phyloP scores from a whole-genome alignment of 345 rosid genomes.

The Sisymbrium altissimum region DNA sequence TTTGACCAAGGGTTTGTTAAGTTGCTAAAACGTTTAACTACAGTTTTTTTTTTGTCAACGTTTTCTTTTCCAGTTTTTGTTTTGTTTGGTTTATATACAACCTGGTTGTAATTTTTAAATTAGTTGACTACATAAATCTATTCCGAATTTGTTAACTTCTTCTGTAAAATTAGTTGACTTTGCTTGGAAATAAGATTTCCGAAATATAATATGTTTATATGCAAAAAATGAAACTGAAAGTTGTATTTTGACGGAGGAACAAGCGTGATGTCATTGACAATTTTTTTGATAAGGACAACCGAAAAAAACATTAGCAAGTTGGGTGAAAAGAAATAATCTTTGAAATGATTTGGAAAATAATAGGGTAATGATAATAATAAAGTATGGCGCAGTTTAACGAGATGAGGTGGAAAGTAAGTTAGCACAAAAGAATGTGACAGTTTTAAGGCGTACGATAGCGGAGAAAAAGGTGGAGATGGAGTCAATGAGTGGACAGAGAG shows the following conservation, averaged over 20 bases:
- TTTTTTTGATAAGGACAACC: slow-evolving; percentile 17
- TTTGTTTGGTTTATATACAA: neutral
- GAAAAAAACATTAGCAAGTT: slow-evolving; percentile 17
- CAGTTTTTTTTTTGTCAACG: slow-evolving; percentile 4
- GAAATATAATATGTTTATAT: neutral
- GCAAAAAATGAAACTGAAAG: neutral
- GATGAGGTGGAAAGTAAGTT: slow-evolving; percentile 13
- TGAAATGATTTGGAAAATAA: slow-evolving; percentile 18
- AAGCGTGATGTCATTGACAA: slow-evolving; percentile 25
- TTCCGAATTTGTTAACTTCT: neutral
- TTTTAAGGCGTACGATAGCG: slow-evolving; percentile 15
- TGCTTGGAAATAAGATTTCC: neutral
- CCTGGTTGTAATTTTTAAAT: slow-evolving; percentile 12
- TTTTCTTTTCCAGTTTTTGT: neutral
- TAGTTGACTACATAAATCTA: neutral
- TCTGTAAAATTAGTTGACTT: slow-evolving; percentile 28
- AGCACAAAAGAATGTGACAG: neutral
- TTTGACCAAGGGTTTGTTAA: neutral
- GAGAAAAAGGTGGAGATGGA: slow-evolving; percentile 17
- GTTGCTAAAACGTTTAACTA: neutral
- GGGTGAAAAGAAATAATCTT: slow-evolving; percentile 6
- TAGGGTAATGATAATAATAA: neutral
- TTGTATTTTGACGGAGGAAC: slow-evolving; percentile 7
- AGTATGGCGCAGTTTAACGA: slow-evolving; percentile 9
- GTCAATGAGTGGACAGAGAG: slow-evolving; percentile 34